Conservation (phyloP, 2,329 filamentous ascomycete genomes). For the Aspergillus transmontanensis region DNA sequence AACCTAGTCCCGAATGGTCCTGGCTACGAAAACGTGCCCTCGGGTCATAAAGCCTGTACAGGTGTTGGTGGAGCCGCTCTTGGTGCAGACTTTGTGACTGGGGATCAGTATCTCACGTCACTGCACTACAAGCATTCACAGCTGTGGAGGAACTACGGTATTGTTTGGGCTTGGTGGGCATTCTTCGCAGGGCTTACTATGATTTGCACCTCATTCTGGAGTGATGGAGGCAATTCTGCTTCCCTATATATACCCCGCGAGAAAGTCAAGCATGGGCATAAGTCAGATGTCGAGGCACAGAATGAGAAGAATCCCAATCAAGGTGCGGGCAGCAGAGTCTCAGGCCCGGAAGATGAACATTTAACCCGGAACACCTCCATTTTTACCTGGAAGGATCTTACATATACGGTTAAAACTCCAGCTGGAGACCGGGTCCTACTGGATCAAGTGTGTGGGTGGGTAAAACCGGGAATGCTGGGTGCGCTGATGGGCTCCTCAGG, state of each 20-base stretch:
- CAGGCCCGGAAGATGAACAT: slow-evolving; percentile 47
- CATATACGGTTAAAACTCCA: slow-evolving; percentile 67
- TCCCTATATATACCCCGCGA: neutral
- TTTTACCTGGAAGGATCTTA: slow-evolving; percentile 75
- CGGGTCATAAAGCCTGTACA: slow-evolving; percentile 33
- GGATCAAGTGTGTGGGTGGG: slow-evolving; percentile 72
- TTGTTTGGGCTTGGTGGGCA: slow-evolving; percentile 65
- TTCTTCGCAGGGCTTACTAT: slow-evolving; percentile 63
- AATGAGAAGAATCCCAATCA: too few relatives aligned
- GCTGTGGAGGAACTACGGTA: slow-evolving; percentile 64
- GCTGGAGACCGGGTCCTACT: slow-evolving; percentile 59
- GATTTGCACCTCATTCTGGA: slow-evolving; percentile 60
- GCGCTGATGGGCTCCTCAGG: slow-evolving; percentile 78
- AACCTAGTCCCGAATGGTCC: slow-evolving; percentile 37
- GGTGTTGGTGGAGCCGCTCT: slow-evolving; percentile 58
- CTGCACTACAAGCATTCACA: slow-evolving; percentile 57
- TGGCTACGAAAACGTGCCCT: slow-evolving; percentile 25
- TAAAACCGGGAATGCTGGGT: slow-evolving; percentile 74
- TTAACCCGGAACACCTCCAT: slow-evolving; percentile 66
- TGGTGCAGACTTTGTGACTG: slow-evolving; percentile 54
- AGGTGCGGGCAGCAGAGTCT: too few relatives aligned
- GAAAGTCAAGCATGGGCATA: too few relatives aligned
- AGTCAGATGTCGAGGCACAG: too few relatives aligned
- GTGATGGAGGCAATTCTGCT: slow-evolving; percentile 35
- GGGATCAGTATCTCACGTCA: slow-evolving; percentile 59